Evolutionary conservation across 306 rosid genomes (phyloP), one percentile per base, ranked within the genome.

Genomic region (Quercus bicolor): DNA sequence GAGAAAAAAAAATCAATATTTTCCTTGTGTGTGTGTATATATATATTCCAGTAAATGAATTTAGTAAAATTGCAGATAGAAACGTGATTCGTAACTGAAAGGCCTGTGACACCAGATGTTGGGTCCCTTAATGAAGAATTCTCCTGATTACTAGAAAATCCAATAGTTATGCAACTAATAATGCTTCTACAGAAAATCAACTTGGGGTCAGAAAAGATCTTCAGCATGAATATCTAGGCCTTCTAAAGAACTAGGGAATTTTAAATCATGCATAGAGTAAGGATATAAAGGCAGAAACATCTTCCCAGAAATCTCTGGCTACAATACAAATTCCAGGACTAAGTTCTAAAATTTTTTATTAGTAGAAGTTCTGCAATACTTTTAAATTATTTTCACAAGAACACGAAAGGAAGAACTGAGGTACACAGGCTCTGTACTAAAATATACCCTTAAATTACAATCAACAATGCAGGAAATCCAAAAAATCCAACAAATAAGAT

Each of bases 231-330:
- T 19, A 16, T 56, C 61, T 5, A 8, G 20, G 61, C 5, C 20
- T 18, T 56, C 61, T 56, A 56, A n/a, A 56, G 26, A 14, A 56
- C 4, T 19, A 56, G 21, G 61, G 45, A 56, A 56, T n/a, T 19
- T n/a, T 62, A 75, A 72, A 78, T 51, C n/a, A 72, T 65, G 57
- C 60, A 74, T 62, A 55, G 24, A 78, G 64, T 72, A 9, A 5
- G 29, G 81, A n/a, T 6, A 6, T 56, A 56, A 56, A n/a, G 61
- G 21, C 21, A 21, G 26, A 56, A n/a, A 56, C 45, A 56, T 56
- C 12, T 56, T 56, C 23, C 1, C 8, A 7, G 61, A 21, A 9
- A 19, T n/a, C 13, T 56, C 4, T 19, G 61, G 14, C 12, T 56
- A n/a, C 61, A 56, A n/a, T 56, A 56, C 23, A n/a, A 18, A 19